phyloP scores from a whole-genome alignment of 306 rosid species.

The Gillenia trifoliata region DNA sequence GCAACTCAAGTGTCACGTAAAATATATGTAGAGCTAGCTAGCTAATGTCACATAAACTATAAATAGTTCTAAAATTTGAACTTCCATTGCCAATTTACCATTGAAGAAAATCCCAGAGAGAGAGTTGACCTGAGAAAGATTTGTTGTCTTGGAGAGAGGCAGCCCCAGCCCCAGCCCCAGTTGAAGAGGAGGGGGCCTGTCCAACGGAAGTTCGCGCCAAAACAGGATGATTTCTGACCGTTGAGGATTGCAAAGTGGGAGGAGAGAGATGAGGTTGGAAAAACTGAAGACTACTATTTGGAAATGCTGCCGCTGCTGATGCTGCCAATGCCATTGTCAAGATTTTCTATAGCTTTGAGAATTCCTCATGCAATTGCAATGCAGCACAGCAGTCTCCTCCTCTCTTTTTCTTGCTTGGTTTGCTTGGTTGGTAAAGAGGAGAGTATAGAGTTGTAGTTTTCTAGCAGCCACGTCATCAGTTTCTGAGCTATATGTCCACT shows the following conservation, averaged over 20 bases:
- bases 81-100: no score
- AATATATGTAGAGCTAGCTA: not conserved
- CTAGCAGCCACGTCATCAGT: no score
- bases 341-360: not conserved
- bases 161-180: not conserved
- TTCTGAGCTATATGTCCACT: no score
- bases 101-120: not conserved
- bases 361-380: no score
- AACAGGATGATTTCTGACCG: slow-evolving; percentile 21
- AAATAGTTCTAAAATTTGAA: no score
- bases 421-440: no score
- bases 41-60: no score
- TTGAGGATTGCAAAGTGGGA: slow-evolving; percentile 11
- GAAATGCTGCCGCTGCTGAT: not conserved
- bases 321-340: not conserved
- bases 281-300: not conserved
- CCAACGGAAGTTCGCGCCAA: slow-evolving; percentile 38
- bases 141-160: slow-evolving; percentile 25
- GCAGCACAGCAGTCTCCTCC: no score
- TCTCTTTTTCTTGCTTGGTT: no score
- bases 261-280: not conserved
- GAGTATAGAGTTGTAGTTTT: no score
- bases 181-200: slow-evolving; percentile 31
- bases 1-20: no score
- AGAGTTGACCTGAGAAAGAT: slow-evolving; percentile 33